Evolutionary conservation across 108 stramenopile genomes (phyloP).

Genomic region (Seminavis robusta): DNA sequence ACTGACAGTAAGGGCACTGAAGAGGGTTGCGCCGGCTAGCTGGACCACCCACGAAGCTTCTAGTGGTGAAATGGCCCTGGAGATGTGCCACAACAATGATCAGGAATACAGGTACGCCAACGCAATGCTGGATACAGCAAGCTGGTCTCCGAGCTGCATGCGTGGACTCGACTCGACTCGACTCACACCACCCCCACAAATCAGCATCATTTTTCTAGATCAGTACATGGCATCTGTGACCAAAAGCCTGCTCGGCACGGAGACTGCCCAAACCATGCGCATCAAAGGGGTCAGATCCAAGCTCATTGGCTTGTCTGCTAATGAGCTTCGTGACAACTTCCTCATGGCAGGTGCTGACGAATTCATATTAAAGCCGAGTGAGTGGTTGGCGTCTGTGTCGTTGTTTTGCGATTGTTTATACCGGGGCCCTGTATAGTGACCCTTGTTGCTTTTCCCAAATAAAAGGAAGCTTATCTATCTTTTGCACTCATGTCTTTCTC

Average conservation of each 20-base stretch:
- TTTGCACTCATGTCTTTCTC: too few relatives aligned
- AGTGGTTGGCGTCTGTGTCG: too few relatives aligned
- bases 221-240: slow-evolving; percentile 50
- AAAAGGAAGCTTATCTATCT: too few relatives aligned
- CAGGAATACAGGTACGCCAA: too few relatives aligned
- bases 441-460: too few relatives aligned
- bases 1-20: slow-evolving; percentile 15
- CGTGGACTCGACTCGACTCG: background rate
- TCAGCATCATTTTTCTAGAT: slow-evolving; percentile 39
- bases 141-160: too few relatives aligned
- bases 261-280: slow-evolving; percentile 36
- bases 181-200: too few relatives aligned
- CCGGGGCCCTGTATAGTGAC: too few relatives aligned
- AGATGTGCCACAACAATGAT: slow-evolving; percentile 3
- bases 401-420: too few relatives aligned
- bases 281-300: slow-evolving; percentile 22
- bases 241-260: slow-evolving; percentile 47
- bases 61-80: slow-evolving; percentile 35
- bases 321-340: slow-evolving; percentile 7
- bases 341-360: slow-evolving; percentile 1
- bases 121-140: too few relatives aligned
- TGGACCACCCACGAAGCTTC: slow-evolving; percentile 33
- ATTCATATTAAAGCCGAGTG: slow-evolving; percentile 11
- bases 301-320: slow-evolving; percentile 16
- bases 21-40: slow-evolving; percentile 3